Conservation (phyloP, 2,329 filamentous ascomycete species). For the Clarireedia homoeocarpa region DNA sequence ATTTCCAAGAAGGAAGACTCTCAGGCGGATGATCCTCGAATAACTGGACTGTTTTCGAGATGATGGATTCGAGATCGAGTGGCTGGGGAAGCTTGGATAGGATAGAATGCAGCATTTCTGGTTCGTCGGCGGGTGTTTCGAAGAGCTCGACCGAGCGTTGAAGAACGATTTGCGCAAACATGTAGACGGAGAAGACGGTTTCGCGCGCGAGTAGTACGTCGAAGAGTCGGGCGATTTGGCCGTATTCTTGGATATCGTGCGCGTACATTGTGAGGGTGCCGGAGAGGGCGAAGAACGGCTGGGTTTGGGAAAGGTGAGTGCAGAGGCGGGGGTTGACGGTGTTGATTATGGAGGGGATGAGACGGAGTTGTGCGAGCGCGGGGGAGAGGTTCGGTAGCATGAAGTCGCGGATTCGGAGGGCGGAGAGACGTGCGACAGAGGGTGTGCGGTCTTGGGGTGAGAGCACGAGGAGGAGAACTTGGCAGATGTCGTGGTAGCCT, state of each 20-base stretch:
- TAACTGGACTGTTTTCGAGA: slow-evolving; percentile 56
- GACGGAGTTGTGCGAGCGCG: slow-evolving; percentile 73
- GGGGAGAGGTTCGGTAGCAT: slow-evolving; percentile 86
- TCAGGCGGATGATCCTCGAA: slow-evolving; percentile 64
- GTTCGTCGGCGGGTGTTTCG: slow-evolving; percentile 71
- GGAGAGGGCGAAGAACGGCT: slow-evolving; percentile 90
- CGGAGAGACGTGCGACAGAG: slow-evolving; percentile 72
- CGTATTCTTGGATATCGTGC: slow-evolving; percentile 87
- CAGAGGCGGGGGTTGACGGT: slow-evolving; percentile 65
- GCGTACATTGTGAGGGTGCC: slow-evolving; percentile 93
- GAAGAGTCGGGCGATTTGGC: slow-evolving; percentile 82
- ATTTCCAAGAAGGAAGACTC: slow-evolving; percentile 60
- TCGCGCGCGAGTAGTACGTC: slow-evolving; percentile 84
- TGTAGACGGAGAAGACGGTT: slow-evolving; percentile 82
- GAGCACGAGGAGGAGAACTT: slow-evolving; percentile 85
- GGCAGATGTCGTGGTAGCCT: slow-evolving; percentile 96
- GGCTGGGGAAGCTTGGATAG: slow-evolving; percentile 79
- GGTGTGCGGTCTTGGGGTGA: slow-evolving; percentile 50
- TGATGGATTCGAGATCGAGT: slow-evolving; percentile 71
- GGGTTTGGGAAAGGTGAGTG: slow-evolving; percentile 65
- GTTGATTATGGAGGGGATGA: slow-evolving; percentile 76
- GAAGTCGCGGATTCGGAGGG: slow-evolving; percentile 90
- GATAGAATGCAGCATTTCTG: slow-evolving; percentile 85
- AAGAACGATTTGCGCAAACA: slow-evolving; percentile 84
- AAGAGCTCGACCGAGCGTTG: slow-evolving; percentile 78